Conservation (phyloP, 257 asterid genomes). For the Solanum paucissectum region DNA sequence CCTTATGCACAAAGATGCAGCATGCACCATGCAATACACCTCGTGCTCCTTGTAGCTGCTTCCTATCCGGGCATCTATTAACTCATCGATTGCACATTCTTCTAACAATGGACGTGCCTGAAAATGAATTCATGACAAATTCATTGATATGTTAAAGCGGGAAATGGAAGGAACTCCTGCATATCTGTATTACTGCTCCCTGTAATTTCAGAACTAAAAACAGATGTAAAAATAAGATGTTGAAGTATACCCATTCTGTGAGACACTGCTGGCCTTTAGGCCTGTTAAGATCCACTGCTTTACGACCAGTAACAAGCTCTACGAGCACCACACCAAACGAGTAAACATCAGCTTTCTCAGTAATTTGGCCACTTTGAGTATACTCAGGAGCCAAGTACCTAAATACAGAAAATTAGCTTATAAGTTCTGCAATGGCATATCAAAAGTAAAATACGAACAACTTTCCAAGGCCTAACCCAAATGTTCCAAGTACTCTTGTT, state of each 20-base stretch:
- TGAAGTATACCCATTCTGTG: conserved; percentile 48
- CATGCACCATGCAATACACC: conserved; percentile 56
- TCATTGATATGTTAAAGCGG: background rate
- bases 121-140: background rate
- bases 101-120: conserved; percentile 72
- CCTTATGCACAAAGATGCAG: conserved; percentile 57
- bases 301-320: conserved; percentile 63
- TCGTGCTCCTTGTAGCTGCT: conserved; percentile 30
- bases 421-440: background rate
- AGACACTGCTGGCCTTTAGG: conserved; percentile 74
- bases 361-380: conserved; percentile 74
- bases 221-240: background rate
- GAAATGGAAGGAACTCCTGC: background rate
- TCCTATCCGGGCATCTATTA: conserved; percentile 44
- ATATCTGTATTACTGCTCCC: background rate
- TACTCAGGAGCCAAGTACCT: conserved; percentile 78
- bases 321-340: conserved; percentile 65
- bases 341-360: conserved; percentile 71
- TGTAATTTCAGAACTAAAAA: background rate
- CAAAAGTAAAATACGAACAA: background rate
- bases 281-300: conserved; percentile 60
- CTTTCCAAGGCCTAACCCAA: conserved; percentile 31
- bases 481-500: conserved; percentile 65
- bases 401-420: background rate
- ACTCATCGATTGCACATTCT: conserved; percentile 32